Evolutionary conservation across 352 stramenopile genomes (phyloP), one percentile per base, ranked within the genome.

Genomic region (Pythium myriotylum): DNA sequence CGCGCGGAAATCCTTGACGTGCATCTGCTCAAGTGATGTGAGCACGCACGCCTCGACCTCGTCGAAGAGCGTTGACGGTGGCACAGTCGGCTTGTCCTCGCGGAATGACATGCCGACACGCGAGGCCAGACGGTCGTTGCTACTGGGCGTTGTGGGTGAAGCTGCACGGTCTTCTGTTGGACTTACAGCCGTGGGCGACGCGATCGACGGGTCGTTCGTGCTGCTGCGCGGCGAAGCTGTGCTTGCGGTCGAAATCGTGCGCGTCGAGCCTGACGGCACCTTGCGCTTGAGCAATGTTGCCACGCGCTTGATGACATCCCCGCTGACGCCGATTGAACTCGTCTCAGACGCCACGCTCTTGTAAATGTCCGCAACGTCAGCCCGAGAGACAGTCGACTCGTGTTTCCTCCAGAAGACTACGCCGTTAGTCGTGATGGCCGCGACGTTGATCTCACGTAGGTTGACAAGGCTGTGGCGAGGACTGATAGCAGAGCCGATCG

Each of bases 1-100:
- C 12, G 64, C 62, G 41, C 84, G 74, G 68, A 98, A 98, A 39
- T 78, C 72, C 29, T 88, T 79, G 23, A 92, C 50, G 27, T 91
- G 80, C 22, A 73, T 68, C 39, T 82, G 69, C 62, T 91, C 81
- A 23, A 93, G 58, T 49, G 74, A 85, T 45, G 74, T 88, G 2
- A 93, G 60, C 22, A 91, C 84, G 20, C 78, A 91, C 0, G 76
- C 81, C 59, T 93, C 84, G 20, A 93, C 51, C 53, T 93, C 78
- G 58, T 93, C 80, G 24, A 93, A 93, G 4, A 93, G 52, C 26
- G 74, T 80, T 7, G 70, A 19, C 0, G 68, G 56, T 17, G 40
- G 71, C 10, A 16, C 49, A 5, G 68, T 73, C 9, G 51, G 7
- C 3, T 80, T 76, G 19, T 65, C 49, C 1, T 49, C 40, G 26